Conservation (phyloP, 768 basidiomycete genomes). For the Mycena chlorophos region DNA sequence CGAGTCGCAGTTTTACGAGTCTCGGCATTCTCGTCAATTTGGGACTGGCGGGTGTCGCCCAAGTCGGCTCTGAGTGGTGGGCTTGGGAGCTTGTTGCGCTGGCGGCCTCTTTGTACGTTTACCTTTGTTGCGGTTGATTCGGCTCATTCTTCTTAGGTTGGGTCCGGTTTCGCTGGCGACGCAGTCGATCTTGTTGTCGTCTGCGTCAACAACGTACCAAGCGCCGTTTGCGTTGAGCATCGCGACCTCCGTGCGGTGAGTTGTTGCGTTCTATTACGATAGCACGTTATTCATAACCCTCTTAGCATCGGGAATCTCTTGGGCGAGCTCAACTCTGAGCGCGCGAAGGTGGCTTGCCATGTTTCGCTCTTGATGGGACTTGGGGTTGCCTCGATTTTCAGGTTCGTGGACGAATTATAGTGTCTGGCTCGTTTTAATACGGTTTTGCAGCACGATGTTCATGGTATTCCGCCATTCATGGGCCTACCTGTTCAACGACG, state of each 20-base stretch:
- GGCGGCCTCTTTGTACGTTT: conserved; percentile 47
- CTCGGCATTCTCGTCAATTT: conserved; percentile 71
- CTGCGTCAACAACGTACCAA: conserved; percentile 76
- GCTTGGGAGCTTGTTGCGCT: conserved; percentile 85
- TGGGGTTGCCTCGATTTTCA: conserved; percentile 61
- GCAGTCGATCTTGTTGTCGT: conserved; percentile 82
- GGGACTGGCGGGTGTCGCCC: conserved; percentile 81
- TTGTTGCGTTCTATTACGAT: background rate
- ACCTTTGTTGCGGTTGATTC: background rate
- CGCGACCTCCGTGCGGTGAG: conserved; percentile 84
- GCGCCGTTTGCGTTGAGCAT: conserved; percentile 81
- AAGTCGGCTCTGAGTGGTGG: conserved; percentile 95
- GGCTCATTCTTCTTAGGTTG: background rate
- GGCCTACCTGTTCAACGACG: conserved; percentile 74
- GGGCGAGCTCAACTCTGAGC: conserved; percentile 72
- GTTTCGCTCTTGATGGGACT: conserved; percentile 68
- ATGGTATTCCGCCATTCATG: conserved; percentile 63
- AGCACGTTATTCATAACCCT: background rate
- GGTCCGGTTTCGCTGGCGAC: conserved; percentile 83
- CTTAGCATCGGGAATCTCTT: conserved; percentile 83
- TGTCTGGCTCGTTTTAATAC: conserved; percentile 2
- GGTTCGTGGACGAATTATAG: conserved; percentile 39
- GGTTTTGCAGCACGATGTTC: conserved; percentile 47
- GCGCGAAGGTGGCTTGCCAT: conserved; percentile 68
- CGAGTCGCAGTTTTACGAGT: conserved; percentile 60